A percentile compares a stretch with the other conserved stretches of the same genome.
Evolutionary conservation across 2,329 filamentous ascomycete genomes (phyloP).

Genomic region (Fusarium sp.): DNA sequence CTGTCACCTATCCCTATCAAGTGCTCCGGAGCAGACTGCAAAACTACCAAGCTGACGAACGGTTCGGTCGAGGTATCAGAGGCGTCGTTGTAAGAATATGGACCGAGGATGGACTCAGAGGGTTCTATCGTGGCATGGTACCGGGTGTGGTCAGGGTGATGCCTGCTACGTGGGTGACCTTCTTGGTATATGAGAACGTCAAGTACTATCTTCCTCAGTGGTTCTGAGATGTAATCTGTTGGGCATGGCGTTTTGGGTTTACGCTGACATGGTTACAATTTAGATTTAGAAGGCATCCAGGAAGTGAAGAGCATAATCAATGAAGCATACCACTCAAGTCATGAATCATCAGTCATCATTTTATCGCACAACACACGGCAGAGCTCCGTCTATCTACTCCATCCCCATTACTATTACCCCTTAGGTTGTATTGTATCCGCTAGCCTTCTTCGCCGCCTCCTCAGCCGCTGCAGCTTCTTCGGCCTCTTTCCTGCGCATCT

Average conservation of each 20-base stretch:
- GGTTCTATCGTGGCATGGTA: slow-evolving; percentile 92
- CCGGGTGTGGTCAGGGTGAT: slow-evolving; percentile 92
- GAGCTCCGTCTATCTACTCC: not conserved
- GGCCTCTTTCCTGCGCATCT: slow-evolving; percentile 9
- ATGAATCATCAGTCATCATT: slow-evolving; percentile 1
- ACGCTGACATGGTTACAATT: not conserved
- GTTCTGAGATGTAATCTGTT: slow-evolving; percentile 40
- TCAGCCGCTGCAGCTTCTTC: slow-evolving; percentile 11
- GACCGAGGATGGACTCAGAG: slow-evolving; percentile 80
- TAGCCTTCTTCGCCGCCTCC: not conserved
- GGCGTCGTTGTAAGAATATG: slow-evolving; percentile 83
- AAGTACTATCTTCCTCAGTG: slow-evolving; percentile 74
- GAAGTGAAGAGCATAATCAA: not conserved
- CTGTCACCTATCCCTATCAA: slow-evolving; percentile 93
- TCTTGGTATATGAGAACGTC: slow-evolving; percentile 96
- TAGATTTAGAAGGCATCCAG: slow-evolving; percentile 5
- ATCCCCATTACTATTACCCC: not conserved
- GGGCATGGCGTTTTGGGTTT: slow-evolving; percentile 5
- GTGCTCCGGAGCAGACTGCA: slow-evolving; percentile 90
- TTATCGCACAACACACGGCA: not conserved
- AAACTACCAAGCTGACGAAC: slow-evolving; percentile 82
- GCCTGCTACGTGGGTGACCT: slow-evolving; percentile 96
- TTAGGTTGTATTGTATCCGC: not conserved
- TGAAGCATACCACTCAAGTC: not conserved
- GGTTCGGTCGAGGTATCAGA: slow-evolving; percentile 76